Base-by-base conservation (phyloP, 2,329 filamentous ascomycete genomes). In the Arthrobotrys iridis region DNA sequence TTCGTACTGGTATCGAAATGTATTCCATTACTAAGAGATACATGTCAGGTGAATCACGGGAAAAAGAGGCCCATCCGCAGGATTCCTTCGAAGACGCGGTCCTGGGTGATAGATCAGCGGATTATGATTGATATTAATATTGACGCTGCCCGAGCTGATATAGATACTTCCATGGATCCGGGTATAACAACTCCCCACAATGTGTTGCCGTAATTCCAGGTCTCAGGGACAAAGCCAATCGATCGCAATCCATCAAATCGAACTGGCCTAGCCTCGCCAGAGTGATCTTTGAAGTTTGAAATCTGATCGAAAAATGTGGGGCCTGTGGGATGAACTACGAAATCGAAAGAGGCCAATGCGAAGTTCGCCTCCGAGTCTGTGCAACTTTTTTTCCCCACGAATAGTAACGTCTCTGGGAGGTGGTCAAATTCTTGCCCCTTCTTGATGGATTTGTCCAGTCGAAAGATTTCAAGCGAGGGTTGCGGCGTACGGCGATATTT, bases 171-270 rank as follows among this genome's bases (percentile, higher is more conserved):
- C 22, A 18, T 45, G 35, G 55, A 43, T 59, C 22, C 13, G 35
- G 22, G 15, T 55, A 20, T 20, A 55, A 43, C 13, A 28, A 22
- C 18, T 48, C 65, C 65, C 65, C 65, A 62, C 65, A 62, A 68
- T 68, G 65, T 68, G 65, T 68, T 68, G 65, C 13, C 28, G 11
- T 55, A 55, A 3, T 20, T 18, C 8, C n/a, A 55, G 30, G 24
- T 15, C 35, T 13, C 3, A 37, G 50, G 18, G 26, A 33, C 28
- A 33, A 48, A 52, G 7, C 33, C 46, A 52, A 35, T n/a, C n/a
- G n/a, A n/a, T n/a, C n/a, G n/a, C n/a, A 20, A 45, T 10, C 40
- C 13, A n/a, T n/a, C n/a, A n/a, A 20, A 20, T 46, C 20, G 43
- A 46, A 7, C 24, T 13, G 6, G 6, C 15, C 20, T 7, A 3